Percentiles rank a stretch among this genome's conserved stretches.
Evolutionary conservation across 2,329 filamentous ascomycete genomes (phyloP).

Genomic region (Paraconiothyrium sp.): DNA sequence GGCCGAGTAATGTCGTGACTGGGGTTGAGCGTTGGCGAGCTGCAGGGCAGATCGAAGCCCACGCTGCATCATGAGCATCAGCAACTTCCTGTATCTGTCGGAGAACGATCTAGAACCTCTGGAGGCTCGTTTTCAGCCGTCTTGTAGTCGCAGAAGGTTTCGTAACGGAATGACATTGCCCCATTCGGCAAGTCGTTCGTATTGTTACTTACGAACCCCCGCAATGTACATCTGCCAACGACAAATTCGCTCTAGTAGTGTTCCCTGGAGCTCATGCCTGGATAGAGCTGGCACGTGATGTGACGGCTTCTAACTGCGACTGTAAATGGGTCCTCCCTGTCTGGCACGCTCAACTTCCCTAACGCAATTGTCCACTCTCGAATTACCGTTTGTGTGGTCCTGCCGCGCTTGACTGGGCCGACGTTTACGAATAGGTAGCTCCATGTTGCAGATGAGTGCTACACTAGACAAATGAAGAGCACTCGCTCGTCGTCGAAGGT

Average conservation of each 20-base stretch:
- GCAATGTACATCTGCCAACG: not conserved
- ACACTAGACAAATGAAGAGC: not conserved
- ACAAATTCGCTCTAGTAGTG: not conserved
- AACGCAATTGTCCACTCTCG: not conserved
- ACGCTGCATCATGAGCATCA: slow-evolving; percentile 22
- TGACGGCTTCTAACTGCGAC: not conserved
- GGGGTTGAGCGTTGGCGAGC: slow-evolving; percentile 29
- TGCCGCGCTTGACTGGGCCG: not conserved
- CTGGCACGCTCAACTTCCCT: not conserved
- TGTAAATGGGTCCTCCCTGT: not conserved
- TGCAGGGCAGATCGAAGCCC: slow-evolving; percentile 22
- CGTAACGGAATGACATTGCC: not conserved
- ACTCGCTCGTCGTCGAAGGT: not conserved
- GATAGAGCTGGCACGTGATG: not conserved
- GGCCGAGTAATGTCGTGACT: slow-evolving; percentile 37
- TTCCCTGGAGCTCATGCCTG: not conserved
- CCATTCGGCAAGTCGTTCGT: not conserved
- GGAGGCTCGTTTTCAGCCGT: slow-evolving; percentile 17
- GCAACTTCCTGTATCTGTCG: slow-evolving; percentile 18
- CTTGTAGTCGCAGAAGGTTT: not conserved
- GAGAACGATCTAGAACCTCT: slow-evolving; percentile 30
- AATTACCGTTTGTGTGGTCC: not conserved
- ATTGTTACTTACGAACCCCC: not conserved
- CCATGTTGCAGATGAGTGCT: not conserved
- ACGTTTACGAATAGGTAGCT: not conserved